A percentile compares a stretch with the other conserved stretches of the same genome.
These are phyloP conservation scores for Boletus sensibilis DNA, from an alignment of 768 basidiomycete genomes.

Conservation along the genomic window DNA sequence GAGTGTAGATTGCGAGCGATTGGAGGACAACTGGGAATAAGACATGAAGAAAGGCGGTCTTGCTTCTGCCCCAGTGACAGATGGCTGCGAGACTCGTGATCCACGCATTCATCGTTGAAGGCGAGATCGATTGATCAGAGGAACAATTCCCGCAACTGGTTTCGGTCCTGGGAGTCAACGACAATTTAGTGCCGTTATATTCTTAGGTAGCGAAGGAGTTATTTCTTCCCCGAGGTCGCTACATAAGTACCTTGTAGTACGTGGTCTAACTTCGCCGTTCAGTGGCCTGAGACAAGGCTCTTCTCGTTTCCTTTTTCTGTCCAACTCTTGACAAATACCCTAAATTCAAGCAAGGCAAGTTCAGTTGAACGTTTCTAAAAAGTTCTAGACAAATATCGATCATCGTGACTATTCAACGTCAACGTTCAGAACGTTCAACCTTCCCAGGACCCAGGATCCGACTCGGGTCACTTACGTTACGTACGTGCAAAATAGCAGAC, in stretches of 20 bases:
- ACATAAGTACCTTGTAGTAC: not conserved
- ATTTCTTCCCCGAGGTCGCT: not conserved
- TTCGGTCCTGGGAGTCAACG: not conserved
- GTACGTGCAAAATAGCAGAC: not conserved
- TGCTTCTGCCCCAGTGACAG: not conserved
- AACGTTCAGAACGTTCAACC: too few species aligned
- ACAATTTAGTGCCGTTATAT: not conserved
- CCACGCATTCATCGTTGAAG: slow-evolving; percentile 10
- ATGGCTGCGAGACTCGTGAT: not conserved
- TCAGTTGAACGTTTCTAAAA: too few species aligned
- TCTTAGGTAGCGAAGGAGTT: not conserved
- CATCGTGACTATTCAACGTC: not conserved
- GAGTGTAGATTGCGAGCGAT: slow-evolving; percentile 16
- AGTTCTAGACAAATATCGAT: not conserved
- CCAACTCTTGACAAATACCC: not conserved
- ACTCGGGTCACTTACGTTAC: not conserved
- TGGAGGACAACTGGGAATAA: slow-evolving; percentile 15
- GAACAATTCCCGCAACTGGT: not conserved
- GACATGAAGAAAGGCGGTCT: not conserved
- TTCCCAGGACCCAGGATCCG: not conserved
- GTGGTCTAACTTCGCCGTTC: not conserved
- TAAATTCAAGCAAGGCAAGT: not conserved
- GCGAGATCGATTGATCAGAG: not conserved
- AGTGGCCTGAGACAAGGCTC: not conserved
- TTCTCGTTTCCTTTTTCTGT: not conserved